Conservation (phyloP, 345 rosid genomes). For the Rhodamnia rubescens region DNA sequence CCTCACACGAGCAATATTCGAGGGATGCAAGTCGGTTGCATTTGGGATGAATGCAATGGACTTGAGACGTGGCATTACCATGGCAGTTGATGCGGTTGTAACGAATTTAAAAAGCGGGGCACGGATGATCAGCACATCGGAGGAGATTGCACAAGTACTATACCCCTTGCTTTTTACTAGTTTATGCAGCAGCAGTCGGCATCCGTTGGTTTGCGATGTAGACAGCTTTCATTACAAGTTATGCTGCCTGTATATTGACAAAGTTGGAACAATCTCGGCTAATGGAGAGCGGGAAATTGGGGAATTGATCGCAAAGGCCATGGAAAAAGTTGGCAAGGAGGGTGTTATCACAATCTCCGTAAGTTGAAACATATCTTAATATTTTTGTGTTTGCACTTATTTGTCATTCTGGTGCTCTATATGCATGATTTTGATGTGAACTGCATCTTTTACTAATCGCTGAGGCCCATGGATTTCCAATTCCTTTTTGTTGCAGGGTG, state of each 20-base stretch:
- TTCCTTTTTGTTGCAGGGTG: conserved; percentile 44
- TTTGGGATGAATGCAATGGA: conserved; percentile 97
- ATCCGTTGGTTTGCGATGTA: neutral
- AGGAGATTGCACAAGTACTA: conserved; percentile 82
- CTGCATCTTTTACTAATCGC: neutral
- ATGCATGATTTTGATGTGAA: too few species aligned
- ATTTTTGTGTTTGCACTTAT: neutral
- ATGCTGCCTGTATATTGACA: neutral
- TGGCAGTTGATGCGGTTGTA: conserved; percentile 92
- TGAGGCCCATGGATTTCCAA: neutral
- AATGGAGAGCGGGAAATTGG: conserved; percentile 99
- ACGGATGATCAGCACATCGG: conserved; percentile 94
- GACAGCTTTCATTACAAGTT: neutral
- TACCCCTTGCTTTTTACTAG: neutral
- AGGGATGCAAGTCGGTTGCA: conserved; percentile 98
- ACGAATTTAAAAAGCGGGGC: conserved; percentile 93
- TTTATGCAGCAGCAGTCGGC: neutral
- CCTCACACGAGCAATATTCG: conserved; percentile 17
- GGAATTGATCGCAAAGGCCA: conserved; percentile 95
- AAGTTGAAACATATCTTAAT: conserved; percentile 4
- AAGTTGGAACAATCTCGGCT: conserved; percentile 97
- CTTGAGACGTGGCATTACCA: conserved; percentile 77
- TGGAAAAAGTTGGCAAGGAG: conserved; percentile 99
- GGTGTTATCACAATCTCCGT: conserved; percentile 96
- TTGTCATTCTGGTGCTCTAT: too few species aligned